A percentile compares a stretch with the other conserved stretches of the same genome.
These are phyloP conservation scores for Podaxis carcinomalis DNA, from an alignment of 768 basidiomycete genomes.

Conservation along the genomic window DNA sequence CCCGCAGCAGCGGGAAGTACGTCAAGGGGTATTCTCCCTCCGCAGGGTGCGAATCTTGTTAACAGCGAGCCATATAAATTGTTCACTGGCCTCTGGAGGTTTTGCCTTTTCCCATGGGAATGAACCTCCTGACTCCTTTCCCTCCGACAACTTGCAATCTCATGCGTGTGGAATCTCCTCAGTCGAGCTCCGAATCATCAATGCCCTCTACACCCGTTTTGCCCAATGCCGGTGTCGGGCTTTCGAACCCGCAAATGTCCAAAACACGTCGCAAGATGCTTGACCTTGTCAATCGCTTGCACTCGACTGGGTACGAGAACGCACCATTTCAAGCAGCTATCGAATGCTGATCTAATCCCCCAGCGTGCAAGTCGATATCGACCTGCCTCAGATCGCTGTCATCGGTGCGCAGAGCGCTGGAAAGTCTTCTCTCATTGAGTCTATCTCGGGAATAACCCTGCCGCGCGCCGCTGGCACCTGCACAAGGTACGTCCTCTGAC, in stretches of 20 bases:
- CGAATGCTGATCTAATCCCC: background rate
- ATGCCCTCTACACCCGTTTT: background rate
- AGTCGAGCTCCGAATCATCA: background rate
- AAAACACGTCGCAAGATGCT: constrained; percentile 40
- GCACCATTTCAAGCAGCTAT: background rate
- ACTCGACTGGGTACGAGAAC: constrained; percentile 43
- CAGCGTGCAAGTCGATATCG: constrained; percentile 67
- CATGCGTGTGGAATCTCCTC: background rate
- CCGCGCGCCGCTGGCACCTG: constrained; percentile 61
- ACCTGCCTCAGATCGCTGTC: constrained; percentile 70
- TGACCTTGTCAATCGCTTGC: constrained; percentile 48
- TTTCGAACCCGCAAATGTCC: constrained; percentile 35
- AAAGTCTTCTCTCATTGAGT: constrained; percentile 62
- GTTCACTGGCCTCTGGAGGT: background rate
- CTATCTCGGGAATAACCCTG: constrained; percentile 58
- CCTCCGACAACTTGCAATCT: background rate
- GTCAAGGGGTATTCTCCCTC: background rate
- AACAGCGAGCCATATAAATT: background rate
- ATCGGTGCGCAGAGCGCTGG: constrained; percentile 65
- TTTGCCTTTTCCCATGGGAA: background rate
- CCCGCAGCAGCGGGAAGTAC: background rate
- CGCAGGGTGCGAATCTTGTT: background rate
- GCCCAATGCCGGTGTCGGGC: constrained; percentile 31
- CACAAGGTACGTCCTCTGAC: constrained; percentile 47
- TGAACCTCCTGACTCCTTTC: background rate